These are phyloP conservation scores for Termitomyces sp. DNA, from an alignment of 768 basidiomycete species.

Conservation along the genomic window DNA sequence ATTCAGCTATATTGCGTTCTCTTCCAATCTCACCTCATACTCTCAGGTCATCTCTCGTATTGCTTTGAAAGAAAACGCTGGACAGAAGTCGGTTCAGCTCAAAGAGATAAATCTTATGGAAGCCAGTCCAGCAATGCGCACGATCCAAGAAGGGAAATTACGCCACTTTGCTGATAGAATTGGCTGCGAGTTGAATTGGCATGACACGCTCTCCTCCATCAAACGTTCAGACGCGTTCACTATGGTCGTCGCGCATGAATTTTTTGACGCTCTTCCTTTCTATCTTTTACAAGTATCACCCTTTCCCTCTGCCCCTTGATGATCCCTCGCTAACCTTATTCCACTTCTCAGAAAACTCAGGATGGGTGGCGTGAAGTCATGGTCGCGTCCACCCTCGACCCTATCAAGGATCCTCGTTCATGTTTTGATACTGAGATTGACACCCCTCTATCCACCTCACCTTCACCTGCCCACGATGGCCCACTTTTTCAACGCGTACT, in stretches of 20 bases:
- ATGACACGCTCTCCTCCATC: constrained; percentile 69
- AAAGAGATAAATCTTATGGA: constrained; percentile 75
- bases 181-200: constrained; percentile 58
- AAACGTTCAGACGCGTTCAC: constrained; percentile 56
- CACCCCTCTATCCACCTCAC: neutral
- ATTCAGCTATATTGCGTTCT: neutral
- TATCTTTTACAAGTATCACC: constrained; percentile 75
- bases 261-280: constrained; percentile 95
- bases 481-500: constrained; percentile 62
- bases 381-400: constrained; percentile 43
- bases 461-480: constrained; percentile 13
- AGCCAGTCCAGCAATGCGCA: constrained; percentile 65
- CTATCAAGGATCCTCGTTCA: constrained; percentile 13
- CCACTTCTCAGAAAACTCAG: constrained; percentile 55
- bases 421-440: neutral
- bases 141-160: constrained; percentile 57
- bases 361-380: constrained; percentile 87
- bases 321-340: neutral
- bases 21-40: neutral
- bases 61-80: constrained; percentile 22
- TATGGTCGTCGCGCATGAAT: constrained; percentile 91
- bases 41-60: constrained; percentile 52
- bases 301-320: neutral
- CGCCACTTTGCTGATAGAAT: constrained; percentile 20
- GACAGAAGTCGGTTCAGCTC: constrained; percentile 21